Base-by-base conservation (phyloP, 148 eudicot genomes). In the Cornus controversa region DNA sequence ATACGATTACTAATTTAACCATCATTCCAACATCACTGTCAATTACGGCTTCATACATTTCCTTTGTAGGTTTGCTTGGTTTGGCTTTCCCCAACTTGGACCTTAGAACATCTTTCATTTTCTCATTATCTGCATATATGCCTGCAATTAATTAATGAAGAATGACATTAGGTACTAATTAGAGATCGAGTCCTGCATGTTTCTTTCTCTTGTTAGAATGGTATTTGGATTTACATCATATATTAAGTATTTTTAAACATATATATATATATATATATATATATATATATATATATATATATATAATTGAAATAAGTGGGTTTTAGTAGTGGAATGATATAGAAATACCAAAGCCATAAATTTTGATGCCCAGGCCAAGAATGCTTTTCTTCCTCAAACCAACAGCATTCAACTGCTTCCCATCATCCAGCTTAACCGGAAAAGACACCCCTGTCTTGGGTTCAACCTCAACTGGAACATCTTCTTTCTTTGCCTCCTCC, bases 301-400 rank as follows among this genome's bases (percentile, higher is more conserved):
- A 36, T 24, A 23, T 27, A 66, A 68, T 29, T 26, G 60, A 42
- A 10, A 20, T 71, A 8, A 45, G 31, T 29, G 16, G 64, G 10
- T 31, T 29, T 2, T 25, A 42, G 64, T 25, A 42, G 64, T 40
- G 42, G 64, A 77, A 67, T 31, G 8, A 16, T n/a, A n/a, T n/a
- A n/a, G n/a, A n/a, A n/a, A n/a, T 87, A 87, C 88, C 88, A 23
- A 83, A 87, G 72, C 79, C 80, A 76, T 87, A 85, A 18, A 85
- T 75, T 78, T 85, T 87, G 85, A 87, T 73, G 60, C 80, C 83
- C 10, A 83, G 10, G 76, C 90, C 88, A 66, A 87, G 85, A 85
- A 87, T 80, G 75, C 80, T 85, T 74, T 83, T 85, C 81, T 83
- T 87, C 80, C 90, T 85, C 75, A 79, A 29, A 50, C 86, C 90